phyloP scores from a whole-genome alignment of 2,329 filamentous ascomycete genomes.

The Colletotrichum trifolii region DNA sequence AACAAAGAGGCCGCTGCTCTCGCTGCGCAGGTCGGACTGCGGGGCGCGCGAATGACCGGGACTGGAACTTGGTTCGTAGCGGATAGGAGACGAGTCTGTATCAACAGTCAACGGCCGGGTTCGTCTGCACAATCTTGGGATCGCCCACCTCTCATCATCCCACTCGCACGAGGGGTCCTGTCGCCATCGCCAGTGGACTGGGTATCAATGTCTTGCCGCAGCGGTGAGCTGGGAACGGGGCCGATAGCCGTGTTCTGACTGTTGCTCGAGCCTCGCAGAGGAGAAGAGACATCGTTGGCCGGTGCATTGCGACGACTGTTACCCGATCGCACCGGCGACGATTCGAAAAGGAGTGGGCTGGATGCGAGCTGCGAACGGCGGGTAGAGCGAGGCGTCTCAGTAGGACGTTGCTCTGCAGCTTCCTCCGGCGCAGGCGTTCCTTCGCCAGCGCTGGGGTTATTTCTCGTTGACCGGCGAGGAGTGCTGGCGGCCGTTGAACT shows the following conservation, averaged over 20 bases:
- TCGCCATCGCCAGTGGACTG: conserved; percentile 66
- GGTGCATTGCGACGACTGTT: conserved; percentile 44
- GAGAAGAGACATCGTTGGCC: conserved; percentile 60
- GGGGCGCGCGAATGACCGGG: conserved; percentile 73
- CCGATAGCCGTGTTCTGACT: conserved; percentile 61
- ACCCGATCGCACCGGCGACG: conserved; percentile 50
- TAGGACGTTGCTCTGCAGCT: conserved; percentile 29
- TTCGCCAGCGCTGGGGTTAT: conserved; percentile 48
- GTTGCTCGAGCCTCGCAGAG: conserved; percentile 67
- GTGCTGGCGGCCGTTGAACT: conserved; percentile 60
- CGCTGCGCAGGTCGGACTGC: conserved; percentile 80
- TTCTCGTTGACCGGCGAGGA: conserved; percentile 50
- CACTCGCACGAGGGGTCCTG: conserved; percentile 76
- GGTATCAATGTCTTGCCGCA: conserved; percentile 68
- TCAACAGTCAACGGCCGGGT: background rate
- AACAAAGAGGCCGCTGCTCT: conserved; percentile 89
- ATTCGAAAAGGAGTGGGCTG: conserved; percentile 83
- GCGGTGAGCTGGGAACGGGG: conserved; percentile 66
- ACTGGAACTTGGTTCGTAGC: conserved; percentile 91
- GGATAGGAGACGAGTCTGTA: conserved; percentile 89
- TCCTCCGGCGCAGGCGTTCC: conserved; percentile 54
- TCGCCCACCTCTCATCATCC: conserved; percentile 70
- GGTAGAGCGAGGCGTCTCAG: conserved; percentile 57
- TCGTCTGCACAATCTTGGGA: background rate
- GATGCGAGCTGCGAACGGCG: conserved; percentile 70